phyloP scores from a whole-genome alignment of 768 basidiomycete genomes.

The Hydnomerulius pinastri region DNA sequence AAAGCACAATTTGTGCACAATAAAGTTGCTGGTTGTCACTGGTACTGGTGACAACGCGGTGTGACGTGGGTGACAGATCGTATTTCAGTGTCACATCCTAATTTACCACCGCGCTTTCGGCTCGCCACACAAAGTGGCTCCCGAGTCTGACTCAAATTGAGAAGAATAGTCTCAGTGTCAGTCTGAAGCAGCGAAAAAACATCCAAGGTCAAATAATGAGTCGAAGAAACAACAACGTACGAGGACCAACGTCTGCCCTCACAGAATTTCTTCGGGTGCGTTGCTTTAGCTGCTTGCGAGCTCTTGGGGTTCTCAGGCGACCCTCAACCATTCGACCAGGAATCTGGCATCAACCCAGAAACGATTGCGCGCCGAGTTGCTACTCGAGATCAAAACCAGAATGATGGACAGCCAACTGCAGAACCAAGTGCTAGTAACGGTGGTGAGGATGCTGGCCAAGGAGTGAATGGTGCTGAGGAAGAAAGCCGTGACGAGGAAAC shows the following conservation, averaged over 20 bases:
- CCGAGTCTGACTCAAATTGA: neutral
- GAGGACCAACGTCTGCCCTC: slow-evolving; percentile 80
- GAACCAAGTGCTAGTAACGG: slow-evolving; percentile 41
- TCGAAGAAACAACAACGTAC: slow-evolving; percentile 54
- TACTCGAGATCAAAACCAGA: slow-evolving; percentile 29
- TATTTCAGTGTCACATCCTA: slow-evolving; percentile 11
- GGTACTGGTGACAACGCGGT: too few species aligned
- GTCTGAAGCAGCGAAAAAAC: neutral
- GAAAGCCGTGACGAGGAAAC: slow-evolving; percentile 15
- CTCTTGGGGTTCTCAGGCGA: slow-evolving; percentile 21
- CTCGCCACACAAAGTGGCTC: neutral
- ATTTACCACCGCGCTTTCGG: slow-evolving; percentile 14
- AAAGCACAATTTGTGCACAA: too few species aligned
- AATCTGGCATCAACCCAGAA: slow-evolving; percentile 51
- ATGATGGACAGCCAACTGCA: slow-evolving; percentile 41
- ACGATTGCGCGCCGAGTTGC: slow-evolving; percentile 41
- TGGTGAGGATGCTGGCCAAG: slow-evolving; percentile 11
- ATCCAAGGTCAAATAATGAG: slow-evolving; percentile 20
- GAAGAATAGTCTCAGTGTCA: too few species aligned
- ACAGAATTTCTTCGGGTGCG: slow-evolving; percentile 77
- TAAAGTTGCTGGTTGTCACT: too few species aligned
- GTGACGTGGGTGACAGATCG: slow-evolving; percentile 24
- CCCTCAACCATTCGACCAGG: slow-evolving; percentile 34
- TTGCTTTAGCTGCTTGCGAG: slow-evolving; percentile 1
- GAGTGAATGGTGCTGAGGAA: slow-evolving; percentile 9